Percentiles rank a stretch among this genome's conserved stretches.
Evolutionary conservation across 768 basidiomycete species (phyloP).

Genomic region (Cyathus striatus): DNA sequence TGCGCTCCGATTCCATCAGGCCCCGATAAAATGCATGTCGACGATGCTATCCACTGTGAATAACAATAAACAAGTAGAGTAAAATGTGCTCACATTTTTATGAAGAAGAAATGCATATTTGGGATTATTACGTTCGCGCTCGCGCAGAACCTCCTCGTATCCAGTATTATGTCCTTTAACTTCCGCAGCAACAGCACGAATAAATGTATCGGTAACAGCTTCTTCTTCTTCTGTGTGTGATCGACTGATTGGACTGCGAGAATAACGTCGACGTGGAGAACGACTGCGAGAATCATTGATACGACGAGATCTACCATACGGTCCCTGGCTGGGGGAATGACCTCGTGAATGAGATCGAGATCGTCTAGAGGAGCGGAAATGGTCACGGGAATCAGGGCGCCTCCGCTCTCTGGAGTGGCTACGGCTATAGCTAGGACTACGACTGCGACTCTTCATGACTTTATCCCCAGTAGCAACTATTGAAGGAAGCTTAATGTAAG

Average conservation of each 20-base stretch:
- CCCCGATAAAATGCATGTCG: constrained; percentile 68
- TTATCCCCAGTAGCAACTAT: constrained; percentile 7
- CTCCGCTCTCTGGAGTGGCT: constrained; percentile 31
- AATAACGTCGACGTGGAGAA: constrained; percentile 43
- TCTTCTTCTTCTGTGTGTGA: constrained; percentile 51
- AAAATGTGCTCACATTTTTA: constrained; percentile 38
- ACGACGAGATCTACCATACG: constrained; percentile 26
- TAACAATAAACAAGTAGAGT: constrained; percentile 2
- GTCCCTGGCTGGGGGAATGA: constrained; percentile 32
- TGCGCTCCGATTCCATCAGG: constrained; percentile 52
- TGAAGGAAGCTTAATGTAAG: too few relatives aligned
- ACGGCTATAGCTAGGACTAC: constrained; percentile 5
- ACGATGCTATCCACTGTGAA: constrained; percentile 46
- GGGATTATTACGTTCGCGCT: constrained; percentile 74
- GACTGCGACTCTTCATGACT: constrained; percentile 9
- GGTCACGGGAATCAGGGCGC: neutral
- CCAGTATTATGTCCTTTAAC: constrained; percentile 75
- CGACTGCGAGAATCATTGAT: constrained; percentile 34
- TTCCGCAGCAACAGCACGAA: constrained; percentile 81
- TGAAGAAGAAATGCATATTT: constrained; percentile 76
- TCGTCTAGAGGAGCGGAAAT: neutral
- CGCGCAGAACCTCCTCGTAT: constrained; percentile 71
- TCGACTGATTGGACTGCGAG: constrained; percentile 45
- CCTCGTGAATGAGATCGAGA: constrained; percentile 29
- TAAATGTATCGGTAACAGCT: constrained; percentile 77